These are phyloP conservation scores for Roridomyces roridus DNA, from an alignment of 768 basidiomycete species.

Conservation along the genomic window DNA sequence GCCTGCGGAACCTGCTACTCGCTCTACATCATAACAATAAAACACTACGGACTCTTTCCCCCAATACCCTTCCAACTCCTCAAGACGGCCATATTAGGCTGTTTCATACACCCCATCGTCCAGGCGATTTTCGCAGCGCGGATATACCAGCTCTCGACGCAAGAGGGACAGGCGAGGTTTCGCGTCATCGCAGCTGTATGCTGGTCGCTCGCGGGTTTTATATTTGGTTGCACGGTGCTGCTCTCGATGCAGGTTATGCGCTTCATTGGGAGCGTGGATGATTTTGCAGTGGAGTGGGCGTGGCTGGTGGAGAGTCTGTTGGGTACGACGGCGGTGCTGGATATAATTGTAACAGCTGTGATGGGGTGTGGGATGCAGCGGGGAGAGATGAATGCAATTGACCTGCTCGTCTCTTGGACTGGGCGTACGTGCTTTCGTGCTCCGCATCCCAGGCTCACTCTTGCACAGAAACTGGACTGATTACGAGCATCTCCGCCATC, in stretches of 20 bases:
- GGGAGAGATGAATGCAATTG: not conserved
- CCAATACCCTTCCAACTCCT: constrained; percentile 18
- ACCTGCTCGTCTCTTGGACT: constrained; percentile 19
- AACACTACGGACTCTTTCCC: constrained; percentile 13
- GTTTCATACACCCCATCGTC: constrained; percentile 20
- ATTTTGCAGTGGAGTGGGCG: constrained; percentile 17
- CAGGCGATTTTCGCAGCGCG: constrained; percentile 24
- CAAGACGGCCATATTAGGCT: constrained; percentile 20
- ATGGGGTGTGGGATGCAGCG: constrained; percentile 5
- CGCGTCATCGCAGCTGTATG: constrained; percentile 7
- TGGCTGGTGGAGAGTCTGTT: constrained; percentile 21
- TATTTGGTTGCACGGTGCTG: constrained; percentile 17
- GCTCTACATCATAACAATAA: constrained; percentile 19
- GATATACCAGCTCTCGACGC: constrained; percentile 22
- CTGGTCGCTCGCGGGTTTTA: constrained; percentile 21
- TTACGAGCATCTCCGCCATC: constrained; percentile 15
- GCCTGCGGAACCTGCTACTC: constrained; percentile 19
- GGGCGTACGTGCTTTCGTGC: constrained; percentile 3
- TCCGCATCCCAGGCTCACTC: not conserved
- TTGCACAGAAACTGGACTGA: constrained; percentile 18
- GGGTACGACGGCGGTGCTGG: constrained; percentile 8
- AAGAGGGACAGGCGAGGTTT: too few relatives aligned
- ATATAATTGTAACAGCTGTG: constrained; percentile 14
- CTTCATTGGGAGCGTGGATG: constrained; percentile 8
- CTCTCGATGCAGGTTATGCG: constrained; percentile 14